A percentile compares a stretch with the other conserved stretches of the same genome.
Conservation (phyloP, 164 flowering plant species). For the Aristolochia californica region DNA sequence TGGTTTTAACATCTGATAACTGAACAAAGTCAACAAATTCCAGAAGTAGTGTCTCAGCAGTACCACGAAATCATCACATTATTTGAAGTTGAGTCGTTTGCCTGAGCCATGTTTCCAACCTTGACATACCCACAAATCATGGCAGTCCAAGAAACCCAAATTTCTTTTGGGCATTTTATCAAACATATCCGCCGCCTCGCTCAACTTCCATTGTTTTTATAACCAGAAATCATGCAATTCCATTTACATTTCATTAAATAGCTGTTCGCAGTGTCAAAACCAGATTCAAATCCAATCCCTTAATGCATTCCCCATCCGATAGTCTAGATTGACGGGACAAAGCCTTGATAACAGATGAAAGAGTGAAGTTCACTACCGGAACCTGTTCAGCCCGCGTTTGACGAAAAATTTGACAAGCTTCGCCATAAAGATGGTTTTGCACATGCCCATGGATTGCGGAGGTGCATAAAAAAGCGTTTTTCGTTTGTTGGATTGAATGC, state of each 20-base stretch:
- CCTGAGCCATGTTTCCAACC: conserved; percentile 30
- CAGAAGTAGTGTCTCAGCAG: conserved; percentile 5
- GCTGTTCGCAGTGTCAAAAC: conserved; percentile 9
- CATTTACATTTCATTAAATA: background rate
- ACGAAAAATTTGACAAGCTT: too few species aligned
- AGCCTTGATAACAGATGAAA: too few species aligned
- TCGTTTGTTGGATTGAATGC: too few species aligned
- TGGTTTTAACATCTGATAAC: conserved; percentile 1
- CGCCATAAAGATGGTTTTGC: too few species aligned
- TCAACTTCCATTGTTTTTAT: background rate
- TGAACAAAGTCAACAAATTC: conserved; percentile 3
- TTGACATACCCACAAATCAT: conserved; percentile 72
- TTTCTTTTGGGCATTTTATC: conserved; percentile 3
- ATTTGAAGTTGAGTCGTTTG: background rate
- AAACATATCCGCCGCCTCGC: conserved; percentile 1
- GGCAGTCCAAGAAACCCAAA: conserved; percentile 31
- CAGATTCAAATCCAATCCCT: conserved; percentile 9
- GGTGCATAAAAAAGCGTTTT: too few species aligned
- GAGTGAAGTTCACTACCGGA: too few species aligned
- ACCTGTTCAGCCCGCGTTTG: too few species aligned
- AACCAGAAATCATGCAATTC: background rate
- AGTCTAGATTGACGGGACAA: too few species aligned
- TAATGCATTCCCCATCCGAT: too few species aligned
- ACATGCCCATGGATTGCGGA: too few species aligned
- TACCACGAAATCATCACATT: conserved; percentile 5